Percentiles rank a stretch among this genome's conserved stretches.
phyloP scores from a whole-genome alignment of 2,329 filamentous ascomycete genomes.

The Fusarium anguioides region DNA sequence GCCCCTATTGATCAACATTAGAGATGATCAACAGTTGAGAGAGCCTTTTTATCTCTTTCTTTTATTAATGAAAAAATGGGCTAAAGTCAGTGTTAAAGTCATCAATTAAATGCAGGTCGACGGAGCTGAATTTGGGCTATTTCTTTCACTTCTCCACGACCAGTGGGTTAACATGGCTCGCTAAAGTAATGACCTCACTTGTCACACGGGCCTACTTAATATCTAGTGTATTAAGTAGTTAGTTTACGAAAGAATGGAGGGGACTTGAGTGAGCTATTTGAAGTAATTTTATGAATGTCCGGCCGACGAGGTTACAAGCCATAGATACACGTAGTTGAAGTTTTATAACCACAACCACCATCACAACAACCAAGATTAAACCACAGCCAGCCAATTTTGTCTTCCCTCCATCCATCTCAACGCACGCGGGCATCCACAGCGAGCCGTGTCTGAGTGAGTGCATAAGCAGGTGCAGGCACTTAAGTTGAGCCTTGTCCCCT shows the following conservation, averaged over 20 bases:
- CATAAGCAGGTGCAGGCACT: constrained; percentile 43
- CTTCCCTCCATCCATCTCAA: constrained; percentile 28
- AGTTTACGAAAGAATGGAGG: neutral
- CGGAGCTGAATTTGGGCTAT: constrained; percentile 28
- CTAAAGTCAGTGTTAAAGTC: neutral
- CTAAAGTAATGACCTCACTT: constrained; percentile 38
- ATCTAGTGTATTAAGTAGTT: neutral
- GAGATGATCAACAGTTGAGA: neutral
- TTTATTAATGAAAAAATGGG: constrained; percentile 1
- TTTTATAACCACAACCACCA: neutral
- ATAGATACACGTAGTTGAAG: neutral
- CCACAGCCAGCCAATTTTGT: constrained; percentile 1
- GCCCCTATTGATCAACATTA: neutral
- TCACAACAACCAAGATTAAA: constrained; percentile 5
- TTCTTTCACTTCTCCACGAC: constrained; percentile 20
- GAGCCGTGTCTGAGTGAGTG: constrained; percentile 36
- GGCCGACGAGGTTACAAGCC: neutral
- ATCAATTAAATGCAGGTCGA: constrained; percentile 5
- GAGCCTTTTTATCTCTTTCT: neutral
- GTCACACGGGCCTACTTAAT: constrained; percentile 10
- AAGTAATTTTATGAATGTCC: constrained; percentile 1
- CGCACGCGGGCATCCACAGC: constrained; percentile 28
- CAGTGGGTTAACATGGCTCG: constrained; percentile 16
- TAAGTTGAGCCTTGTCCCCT: constrained; percentile 37
- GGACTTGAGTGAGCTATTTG: neutral